Base-by-base conservation (phyloP, 2,329 filamentous ascomycete species). In the Ophiocordyceps sinensis region DNA sequence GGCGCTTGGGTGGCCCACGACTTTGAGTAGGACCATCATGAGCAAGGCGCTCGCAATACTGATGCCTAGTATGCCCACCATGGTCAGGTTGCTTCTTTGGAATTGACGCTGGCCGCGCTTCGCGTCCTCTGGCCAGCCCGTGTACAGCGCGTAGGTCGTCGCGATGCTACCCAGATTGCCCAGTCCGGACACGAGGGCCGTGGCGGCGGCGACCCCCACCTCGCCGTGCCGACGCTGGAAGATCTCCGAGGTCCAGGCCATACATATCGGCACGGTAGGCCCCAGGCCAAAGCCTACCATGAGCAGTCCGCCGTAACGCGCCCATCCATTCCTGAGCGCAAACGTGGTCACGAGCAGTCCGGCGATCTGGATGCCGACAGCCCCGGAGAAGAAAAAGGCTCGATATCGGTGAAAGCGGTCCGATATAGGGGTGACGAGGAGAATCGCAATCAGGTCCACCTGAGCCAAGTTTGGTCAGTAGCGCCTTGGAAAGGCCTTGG, bases 191-290 rank as follows among this genome's bases (percentile, higher is more conserved):
- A 94, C 87, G 11, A 94, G 69, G 3, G 87, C 87, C 2, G 82
- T 78, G 0, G 87, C 86, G 13, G 87, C 82, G 4, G 87, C 87
- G 7, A 94, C 86, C 42, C 87, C 87, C 19, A 94, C 85, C 60
- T 94, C 87, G 37, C 87, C 85, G 54, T 94, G 87, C 12, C 87
- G 81, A 28, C 75, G 74, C 63, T 94, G 86, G 67, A 94, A 94
- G 54, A 94, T 82, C 61, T 94, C 84, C 47, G 79, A 85, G 28
- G 84, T 86, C 87, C 87, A 94, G 30, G 86, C 82, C 87, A 94
- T 94, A 59, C 84, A 89, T 53, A 89, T 89, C 11, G 87, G 87
- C 1, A 94, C 86, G 0, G 87, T 94, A 4, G 87, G 87, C 1
- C 87, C 87, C 2, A 94, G 77, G 0, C 87, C 87, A 53, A 94